Evolutionary conservation across 768 basidiomycete genomes (phyloP), one percentile per base, ranked within the genome.

Genomic region (Pulveroboletus sp.): DNA sequence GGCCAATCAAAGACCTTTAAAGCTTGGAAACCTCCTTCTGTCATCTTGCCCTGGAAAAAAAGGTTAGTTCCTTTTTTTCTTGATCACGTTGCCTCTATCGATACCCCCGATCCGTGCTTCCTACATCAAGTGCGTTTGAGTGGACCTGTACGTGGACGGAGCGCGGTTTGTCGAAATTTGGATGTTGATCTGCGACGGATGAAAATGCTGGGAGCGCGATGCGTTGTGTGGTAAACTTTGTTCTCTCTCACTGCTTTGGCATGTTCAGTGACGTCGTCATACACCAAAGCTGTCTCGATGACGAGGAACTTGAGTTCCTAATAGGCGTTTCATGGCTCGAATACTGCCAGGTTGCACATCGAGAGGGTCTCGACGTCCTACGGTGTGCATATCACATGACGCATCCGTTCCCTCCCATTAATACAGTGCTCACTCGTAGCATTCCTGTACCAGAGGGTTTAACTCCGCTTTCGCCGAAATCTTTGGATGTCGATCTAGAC

Each of bases 1-100:
- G 51, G 2, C 45, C 53, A 49, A 43, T 24, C 48, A 53, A 31
- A 58, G 63, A 24, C 52, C 57, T 10, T 68, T 70, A 27, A 61
- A 60, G 11, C 69, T 95, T 8, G 94, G 94, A n/a, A 97, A 98
- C 66, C 70, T 98, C 18, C 77, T 86, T 44, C 68, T 97, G 30
- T 92, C 89, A 6, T 93, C 89, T 6, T 97, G 95, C 71, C 94
- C 94, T 3, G 94, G 94, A 5, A 98, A 98, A 69, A 93, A 96
- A 77, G 84, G 86, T 84, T 28, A 9, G 67, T 51, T 26, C 7
- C 21, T 21, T 35, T 35, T 46, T 43, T 45, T n/a, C 44, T 28
- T 39, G 3, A 8, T 14, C 46, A 8, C 32, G 13, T 33, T 27
- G 3, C 35, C 15, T 15, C 2, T 21, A 37, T 43, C 27, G 17